Percentiles rank a stretch among this genome's conserved stretches.
Evolutionary conservation across 1,284 basidiomycete genomes (phyloP).

Genomic region (Afroboletus lepidellus): DNA sequence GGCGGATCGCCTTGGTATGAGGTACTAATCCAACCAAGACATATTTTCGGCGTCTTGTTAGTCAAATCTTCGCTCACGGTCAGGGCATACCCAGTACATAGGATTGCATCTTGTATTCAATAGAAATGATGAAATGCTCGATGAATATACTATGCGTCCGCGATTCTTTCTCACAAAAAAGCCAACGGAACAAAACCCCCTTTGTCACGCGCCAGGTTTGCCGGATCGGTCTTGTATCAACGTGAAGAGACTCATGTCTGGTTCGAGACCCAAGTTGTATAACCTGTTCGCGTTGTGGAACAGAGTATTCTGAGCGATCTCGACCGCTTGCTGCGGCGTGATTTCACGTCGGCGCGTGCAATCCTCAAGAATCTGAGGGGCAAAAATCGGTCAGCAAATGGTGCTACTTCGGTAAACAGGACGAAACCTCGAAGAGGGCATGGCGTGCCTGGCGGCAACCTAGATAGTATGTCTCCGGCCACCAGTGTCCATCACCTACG

Average conservation of each 20-base stretch:
- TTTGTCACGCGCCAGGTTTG: too few species aligned
- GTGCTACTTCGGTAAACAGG: not conserved
- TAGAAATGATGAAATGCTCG: too few species aligned
- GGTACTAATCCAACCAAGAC: too few species aligned
- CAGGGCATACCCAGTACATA: too few species aligned
- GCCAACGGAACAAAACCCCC: too few species aligned
- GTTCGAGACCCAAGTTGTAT: slow-evolving; percentile 29
- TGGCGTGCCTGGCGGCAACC: slow-evolving; percentile 61
- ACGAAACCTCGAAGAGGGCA: slow-evolving; percentile 53
- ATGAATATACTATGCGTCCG: too few species aligned
- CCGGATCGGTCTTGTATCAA: too few species aligned
- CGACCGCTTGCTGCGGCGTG: slow-evolving; percentile 27
- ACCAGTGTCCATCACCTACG: slow-evolving; percentile 73
- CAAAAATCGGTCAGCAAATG: not conserved
- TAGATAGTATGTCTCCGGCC: slow-evolving; percentile 74
- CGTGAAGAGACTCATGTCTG: slow-evolving; percentile 21
- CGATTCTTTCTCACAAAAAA: too few species aligned
- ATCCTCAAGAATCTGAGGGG: slow-evolving; percentile 25
- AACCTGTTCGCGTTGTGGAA: slow-evolving; percentile 35
- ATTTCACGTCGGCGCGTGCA: slow-evolving; percentile 24
- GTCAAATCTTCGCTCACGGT: too few species aligned
- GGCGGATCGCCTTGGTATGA: too few species aligned
- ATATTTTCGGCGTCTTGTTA: too few species aligned
- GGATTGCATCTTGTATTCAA: too few species aligned
- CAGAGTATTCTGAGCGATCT: slow-evolving; percentile 26